Evolutionary conservation across 2,329 filamentous ascomycete species (phyloP).

Genomic region (Microdochium bolleyi): DNA sequence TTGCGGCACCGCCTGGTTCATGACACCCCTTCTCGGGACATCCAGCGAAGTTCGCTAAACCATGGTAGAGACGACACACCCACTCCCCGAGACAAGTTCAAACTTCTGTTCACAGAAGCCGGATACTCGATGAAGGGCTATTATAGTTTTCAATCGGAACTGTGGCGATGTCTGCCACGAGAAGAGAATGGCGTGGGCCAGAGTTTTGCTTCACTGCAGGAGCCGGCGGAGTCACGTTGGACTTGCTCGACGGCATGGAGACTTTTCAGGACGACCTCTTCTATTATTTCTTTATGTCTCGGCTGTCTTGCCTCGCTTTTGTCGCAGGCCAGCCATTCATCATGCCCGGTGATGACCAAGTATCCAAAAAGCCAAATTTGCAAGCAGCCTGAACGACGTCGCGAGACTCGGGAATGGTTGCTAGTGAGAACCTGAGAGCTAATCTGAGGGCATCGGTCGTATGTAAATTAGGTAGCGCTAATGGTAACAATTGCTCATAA

Average conservation of each 20-base stretch:
- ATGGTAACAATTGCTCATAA: no score
- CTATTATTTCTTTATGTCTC: slow-evolving; percentile 1
- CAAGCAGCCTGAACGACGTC: slow-evolving; percentile 31
- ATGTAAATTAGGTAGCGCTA: no score
- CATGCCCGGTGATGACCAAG: slow-evolving; percentile 41
- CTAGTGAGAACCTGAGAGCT: slow-evolving; percentile 48
- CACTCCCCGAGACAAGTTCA: background rate
- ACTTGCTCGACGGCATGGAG: slow-evolving; percentile 8
- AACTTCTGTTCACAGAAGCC: background rate
- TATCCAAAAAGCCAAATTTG: slow-evolving; percentile 53
- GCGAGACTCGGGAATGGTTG: slow-evolving; percentile 26
- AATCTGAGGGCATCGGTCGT: slow-evolving; percentile 40
- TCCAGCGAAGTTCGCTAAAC: background rate
- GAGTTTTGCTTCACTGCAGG: background rate
- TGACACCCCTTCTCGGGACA: background rate
- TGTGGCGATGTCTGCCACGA: slow-evolving; percentile 19
- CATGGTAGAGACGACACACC: background rate
- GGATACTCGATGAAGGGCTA: slow-evolving; percentile 12
- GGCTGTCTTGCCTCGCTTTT: slow-evolving; percentile 6
- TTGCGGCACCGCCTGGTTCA: background rate
- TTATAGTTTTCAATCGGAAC: slow-evolving; percentile 49
- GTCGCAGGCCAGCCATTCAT: slow-evolving; percentile 12
- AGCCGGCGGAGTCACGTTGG: slow-evolving; percentile 9
- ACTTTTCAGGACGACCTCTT: slow-evolving; percentile 3
- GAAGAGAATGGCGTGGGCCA: background rate